phyloP scores from a whole-genome alignment of 2,329 filamentous ascomycete species.

The Madurella mycetomatis region DNA sequence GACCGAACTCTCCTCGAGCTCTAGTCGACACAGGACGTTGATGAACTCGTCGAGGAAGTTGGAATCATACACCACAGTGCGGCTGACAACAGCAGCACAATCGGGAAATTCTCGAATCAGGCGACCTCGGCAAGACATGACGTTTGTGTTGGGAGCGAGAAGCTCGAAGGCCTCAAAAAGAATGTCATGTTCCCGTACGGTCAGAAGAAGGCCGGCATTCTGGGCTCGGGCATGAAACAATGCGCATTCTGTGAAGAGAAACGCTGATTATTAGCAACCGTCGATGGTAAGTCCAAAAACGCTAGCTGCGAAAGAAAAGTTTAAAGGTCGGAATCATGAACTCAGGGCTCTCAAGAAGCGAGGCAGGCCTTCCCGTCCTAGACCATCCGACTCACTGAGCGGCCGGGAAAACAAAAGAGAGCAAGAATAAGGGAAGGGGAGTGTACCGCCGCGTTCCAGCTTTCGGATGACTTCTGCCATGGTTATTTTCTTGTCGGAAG shows the following conservation, averaged over 20 bases:
- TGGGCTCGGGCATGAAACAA: constrained; percentile 19
- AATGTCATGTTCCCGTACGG: constrained; percentile 1
- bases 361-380: too few relatives aligned
- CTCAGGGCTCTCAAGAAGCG: too few relatives aligned
- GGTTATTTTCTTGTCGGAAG: not conserved
- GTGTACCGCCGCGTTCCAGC: constrained; percentile 19
- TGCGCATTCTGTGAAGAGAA: constrained; percentile 1
- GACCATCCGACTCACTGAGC: too few relatives aligned
- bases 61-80: not conserved
- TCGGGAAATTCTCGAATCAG: constrained; percentile 22
- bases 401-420: too few relatives aligned
- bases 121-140: constrained; percentile 19
- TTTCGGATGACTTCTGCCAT: constrained; percentile 6
- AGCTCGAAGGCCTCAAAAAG: constrained; percentile 23
- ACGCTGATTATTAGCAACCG: not conserved
- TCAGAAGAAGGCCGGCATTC: constrained; percentile 22
- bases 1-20: constrained; percentile 2
- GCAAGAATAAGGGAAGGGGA: too few relatives aligned
- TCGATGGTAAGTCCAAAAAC: too few relatives aligned
- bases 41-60: constrained; percentile 5
- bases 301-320: too few relatives aligned
- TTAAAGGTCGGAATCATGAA: too few relatives aligned
- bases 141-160: constrained; percentile 16
- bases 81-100: constrained; percentile 7
- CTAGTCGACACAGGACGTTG: constrained; percentile 8